Evolutionary conservation across 495 filamentous ascomycete genomes (phyloP), one percentile per base, ranked within the genome.

Genomic region (Peziza echinospora): DNA sequence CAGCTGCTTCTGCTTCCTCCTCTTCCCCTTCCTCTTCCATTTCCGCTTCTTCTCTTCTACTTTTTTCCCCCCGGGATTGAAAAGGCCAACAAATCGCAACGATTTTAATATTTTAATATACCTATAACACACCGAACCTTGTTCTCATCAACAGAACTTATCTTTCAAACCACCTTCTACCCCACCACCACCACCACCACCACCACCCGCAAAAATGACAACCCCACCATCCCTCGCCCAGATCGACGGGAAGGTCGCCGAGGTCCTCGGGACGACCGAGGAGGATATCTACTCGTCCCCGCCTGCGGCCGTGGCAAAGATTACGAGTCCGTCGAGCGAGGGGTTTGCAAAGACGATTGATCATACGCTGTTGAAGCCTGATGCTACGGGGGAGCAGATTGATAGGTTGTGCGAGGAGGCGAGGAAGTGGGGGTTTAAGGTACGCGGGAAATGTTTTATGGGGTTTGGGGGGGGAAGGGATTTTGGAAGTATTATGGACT

Each of bases 341-440:
- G 50, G 39, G 1, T 48, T 62, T 21, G 62, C 63, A 11, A 50
- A 53, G 25, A 59, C 50, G 16, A 75, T 82, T 53, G 78, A 82
- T 60, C 78, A 82, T 59, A 82, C 78, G 21, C 65, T 77, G 24
- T 53, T 82, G 26, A 68, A 69, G 34, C 58, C 67, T 25, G 68
- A 73, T 49, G 69, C 72, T 21, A 72, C 65, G 13, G 51, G 53
- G 21, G 52, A 54, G 5, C 68, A 77, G 49, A 70, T 82, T 51
- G 69, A 78, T 59, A 51, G 43, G n/a, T 64, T 82, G 30, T 82
- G 78, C 56, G 57, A 62, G 5, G 77, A 81, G 64, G 78, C 78
- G 43, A 63, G 58, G 22, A 61, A 66, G 16, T 59, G 73, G 52
- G 55, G 64, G 43, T 82, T 82, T 55, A 73, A 71, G 51, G 68